Conservation (phyloP, 2,329 filamentous ascomycete genomes). For the Apiospora sp. region DNA sequence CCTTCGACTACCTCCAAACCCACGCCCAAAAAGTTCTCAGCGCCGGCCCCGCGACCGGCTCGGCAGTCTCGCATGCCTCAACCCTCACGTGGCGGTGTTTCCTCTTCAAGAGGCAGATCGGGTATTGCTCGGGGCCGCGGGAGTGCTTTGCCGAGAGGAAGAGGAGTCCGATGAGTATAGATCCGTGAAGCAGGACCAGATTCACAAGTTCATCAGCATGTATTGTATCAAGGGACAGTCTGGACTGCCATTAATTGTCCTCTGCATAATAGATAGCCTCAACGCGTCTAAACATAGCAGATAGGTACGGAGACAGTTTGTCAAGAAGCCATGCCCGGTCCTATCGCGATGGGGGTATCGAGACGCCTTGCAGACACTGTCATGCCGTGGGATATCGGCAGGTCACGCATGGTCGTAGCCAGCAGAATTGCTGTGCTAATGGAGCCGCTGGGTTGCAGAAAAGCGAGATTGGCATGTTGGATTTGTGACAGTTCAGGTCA, state of each 20-base stretch:
- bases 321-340: neutral
- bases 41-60: slow-evolving; percentile 53
- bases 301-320: neutral
- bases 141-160: slow-evolving; percentile 57
- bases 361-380: neutral
- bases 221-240: slow-evolving; percentile 11
- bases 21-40: slow-evolving; percentile 53
- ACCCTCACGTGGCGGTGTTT: slow-evolving; percentile 49
- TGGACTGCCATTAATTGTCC: neutral
- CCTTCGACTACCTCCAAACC: slow-evolving; percentile 66
- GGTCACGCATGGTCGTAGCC: neutral
- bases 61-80: slow-evolving; percentile 59
- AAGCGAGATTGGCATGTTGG: neutral
- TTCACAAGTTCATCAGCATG: neutral
- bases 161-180: slow-evolving; percentile 51
- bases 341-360: slow-evolving; percentile 16
- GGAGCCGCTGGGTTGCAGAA: neutral
- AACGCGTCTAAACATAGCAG: slow-evolving; percentile 20
- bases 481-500: slow-evolving; percentile 35
- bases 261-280: slow-evolving; percentile 15
- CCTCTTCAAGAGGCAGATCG: slow-evolving; percentile 41
- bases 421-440: neutral
- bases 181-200: neutral
- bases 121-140: slow-evolving; percentile 49
- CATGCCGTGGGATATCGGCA: neutral